Evolutionary conservation across 2,329 filamentous ascomycete genomes (phyloP).

Genomic region (Calonectria multiphialidica): DNA sequence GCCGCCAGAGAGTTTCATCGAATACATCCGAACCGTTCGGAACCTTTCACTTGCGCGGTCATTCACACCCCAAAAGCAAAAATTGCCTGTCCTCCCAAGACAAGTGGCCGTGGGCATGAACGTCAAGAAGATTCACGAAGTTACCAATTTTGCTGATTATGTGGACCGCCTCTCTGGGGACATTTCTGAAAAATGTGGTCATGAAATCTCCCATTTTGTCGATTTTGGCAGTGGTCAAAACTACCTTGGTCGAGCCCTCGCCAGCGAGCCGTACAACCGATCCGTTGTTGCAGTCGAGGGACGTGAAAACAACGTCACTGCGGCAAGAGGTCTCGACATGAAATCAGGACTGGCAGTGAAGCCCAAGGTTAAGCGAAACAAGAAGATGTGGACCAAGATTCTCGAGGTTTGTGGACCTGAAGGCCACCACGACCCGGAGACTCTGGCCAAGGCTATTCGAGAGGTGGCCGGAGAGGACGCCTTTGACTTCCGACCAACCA

Average conservation of each 20-base stretch:
- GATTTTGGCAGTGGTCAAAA: constrained; percentile 98
- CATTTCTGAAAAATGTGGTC: constrained; percentile 68
- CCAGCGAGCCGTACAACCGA: constrained; percentile 86
- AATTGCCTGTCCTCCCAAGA: constrained; percentile 71
- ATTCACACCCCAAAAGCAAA: constrained; percentile 60
- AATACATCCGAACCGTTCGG: constrained; percentile 80
- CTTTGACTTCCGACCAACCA: constrained; percentile 61
- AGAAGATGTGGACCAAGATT: constrained; percentile 77
- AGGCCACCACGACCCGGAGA: constrained; percentile 55
- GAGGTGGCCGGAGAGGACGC: constrained; percentile 50
- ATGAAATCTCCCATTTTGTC: constrained; percentile 84
- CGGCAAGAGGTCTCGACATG: constrained; percentile 88
- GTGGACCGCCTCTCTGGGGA: constrained; percentile 72
- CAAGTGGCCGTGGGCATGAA: constrained; percentile 92
- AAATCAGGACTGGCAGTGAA: constrained; percentile 81
- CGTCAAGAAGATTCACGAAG: constrained; percentile 94
- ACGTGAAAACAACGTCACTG: constrained; percentile 85
- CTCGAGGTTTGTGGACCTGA: constrained; percentile 53
- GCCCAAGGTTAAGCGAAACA: constrained; percentile 81
- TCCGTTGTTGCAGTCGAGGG: constrained; percentile 93
- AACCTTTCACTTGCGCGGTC: constrained; percentile 75
- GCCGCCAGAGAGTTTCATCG: constrained; percentile 70
- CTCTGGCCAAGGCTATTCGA: constrained; percentile 47
- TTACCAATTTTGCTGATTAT: constrained; percentile 89
- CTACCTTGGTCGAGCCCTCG: constrained; percentile 90